Base-by-base conservation (phyloP, 441 rosid species). In the Pelargonium fulgidum region DNA sequence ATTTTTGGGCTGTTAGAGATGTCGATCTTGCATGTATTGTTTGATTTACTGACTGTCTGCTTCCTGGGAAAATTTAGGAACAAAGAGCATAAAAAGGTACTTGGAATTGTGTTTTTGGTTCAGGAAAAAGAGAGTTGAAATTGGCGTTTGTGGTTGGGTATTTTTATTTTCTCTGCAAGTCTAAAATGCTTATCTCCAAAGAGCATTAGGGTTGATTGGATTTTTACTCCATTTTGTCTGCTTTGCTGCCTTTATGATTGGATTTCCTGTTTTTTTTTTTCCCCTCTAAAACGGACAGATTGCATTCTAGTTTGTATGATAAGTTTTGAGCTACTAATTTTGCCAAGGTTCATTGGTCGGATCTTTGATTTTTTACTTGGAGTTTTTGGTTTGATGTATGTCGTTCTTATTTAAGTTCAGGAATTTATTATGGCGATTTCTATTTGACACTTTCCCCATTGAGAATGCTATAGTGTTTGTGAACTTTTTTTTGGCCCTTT, bases 21-120 rank as follows among this genome's bases (percentile, higher is more conserved):
- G 68, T 36, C 72, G 66, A 66, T 76, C 56, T 72, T 14, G 56
- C 45, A 66, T 54, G 48, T 48, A 17, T 12, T 68, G 58, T 16
- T 65, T 65, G 59, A 36, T 19, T 70, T 39, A 75, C 22, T 47
- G 65, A 13, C 63, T 54, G 22, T 68, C 76, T 65, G n/a, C 19
- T 62, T 63, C 20, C 22, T 71, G 50, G 68, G 64, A 64, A 65
- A 67, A 58, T 56, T 66, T 70, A 41, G 64, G 64, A 6, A 63
- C 62, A 4, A 2, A 26, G 3, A 17, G 33, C 7, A 14, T 10
- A 56, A 56, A 47, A 36, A 47, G 63, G 56, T 13, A 66, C 42
- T 0, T 16, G 20, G 4, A 11, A 13, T 26, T 13, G 3, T 22
- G 4, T 67, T 24, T 71, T 72, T 59, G 44, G 19, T 71, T 56